Base-by-base conservation (phyloP, 441 rosid genomes). In the Syzygium malaccense region DNA sequence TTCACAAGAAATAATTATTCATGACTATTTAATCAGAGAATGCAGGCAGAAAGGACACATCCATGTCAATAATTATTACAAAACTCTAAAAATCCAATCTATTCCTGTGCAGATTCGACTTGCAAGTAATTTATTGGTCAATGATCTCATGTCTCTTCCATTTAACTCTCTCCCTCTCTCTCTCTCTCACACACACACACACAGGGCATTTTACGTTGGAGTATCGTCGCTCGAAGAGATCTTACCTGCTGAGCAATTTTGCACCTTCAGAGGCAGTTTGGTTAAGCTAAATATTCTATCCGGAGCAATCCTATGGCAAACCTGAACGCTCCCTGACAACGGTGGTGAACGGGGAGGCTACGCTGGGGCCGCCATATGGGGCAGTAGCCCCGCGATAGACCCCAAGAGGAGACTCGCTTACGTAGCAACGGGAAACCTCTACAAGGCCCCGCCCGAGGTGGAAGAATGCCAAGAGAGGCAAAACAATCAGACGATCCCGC, bases 331-430 rank as follows among this genome's bases (percentile, higher is more conserved):
- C n/a, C 95, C 94, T 0, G 91, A 93, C 32, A 93, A 94, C 57
- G 87, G 90, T 1, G 92, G 93, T 48, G 66, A 53, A 62, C 30
- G 66, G 4, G 92, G 91, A 25, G 94, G 91, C 86, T 92, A 93
- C 58, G 55, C 93, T 13, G 93, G 94, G n/a, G 95, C 92, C 15
- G 92, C 93, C 71, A 84, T 93, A 8, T 92, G 93, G 95, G 95
- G 95, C 19, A 93, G 94, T 91, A 92, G 94, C 91, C 94, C 94
- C 2, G 54, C 94, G 5, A 93, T 92, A 18, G 94, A 93, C 30
- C 30, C 55, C 25, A 5, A 13, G 4, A 90, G 93, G 86, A 89
- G 89, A 49, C 92, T 87, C 6, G 92, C 92, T 3, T 92, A 90
- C 33, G 88, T 91, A 14, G 93, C 89, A 86, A 93, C 93, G 5